Percentiles rank a stretch among this genome's conserved stretches.
phyloP scores from a whole-genome alignment of 176 grass and related monocot genomes.

The Chloris gayana region DNA sequence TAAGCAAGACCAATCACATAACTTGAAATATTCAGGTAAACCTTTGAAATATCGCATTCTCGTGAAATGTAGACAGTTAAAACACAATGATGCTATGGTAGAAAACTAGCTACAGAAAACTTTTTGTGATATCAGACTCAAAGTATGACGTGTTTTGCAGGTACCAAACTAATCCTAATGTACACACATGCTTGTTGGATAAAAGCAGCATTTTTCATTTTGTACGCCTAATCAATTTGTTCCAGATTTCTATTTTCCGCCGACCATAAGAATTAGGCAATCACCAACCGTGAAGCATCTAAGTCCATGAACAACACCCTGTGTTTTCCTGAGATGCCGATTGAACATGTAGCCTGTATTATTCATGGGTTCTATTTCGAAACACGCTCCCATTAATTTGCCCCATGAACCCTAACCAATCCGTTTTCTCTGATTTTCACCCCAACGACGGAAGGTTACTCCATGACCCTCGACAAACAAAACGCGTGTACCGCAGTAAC shows the following conservation, averaged over 20 bases:
- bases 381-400: background rate
- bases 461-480: background rate
- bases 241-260: background rate
- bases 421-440: background rate
- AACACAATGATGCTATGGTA: background rate
- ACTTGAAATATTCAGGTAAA: slow-evolving; percentile 3
- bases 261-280: background rate
- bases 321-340: background rate
- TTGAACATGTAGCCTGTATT: background rate
- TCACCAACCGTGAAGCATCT: background rate
- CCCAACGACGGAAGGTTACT: background rate
- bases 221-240: background rate
- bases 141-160: background rate
- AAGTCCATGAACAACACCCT: background rate
- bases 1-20: background rate
- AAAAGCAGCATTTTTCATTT: background rate
- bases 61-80: background rate
- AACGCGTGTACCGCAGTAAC: background rate
- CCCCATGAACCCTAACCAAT: background rate
- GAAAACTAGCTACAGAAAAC: slow-evolving; percentile 1
- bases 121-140: slow-evolving; percentile 4
- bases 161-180: background rate
- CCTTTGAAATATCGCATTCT: background rate
- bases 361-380: background rate
- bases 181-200: background rate